These are phyloP conservation scores for Penicillium goetzii DNA, from an alignment of 495 filamentous ascomycete species.

Conservation along the genomic window DNA sequence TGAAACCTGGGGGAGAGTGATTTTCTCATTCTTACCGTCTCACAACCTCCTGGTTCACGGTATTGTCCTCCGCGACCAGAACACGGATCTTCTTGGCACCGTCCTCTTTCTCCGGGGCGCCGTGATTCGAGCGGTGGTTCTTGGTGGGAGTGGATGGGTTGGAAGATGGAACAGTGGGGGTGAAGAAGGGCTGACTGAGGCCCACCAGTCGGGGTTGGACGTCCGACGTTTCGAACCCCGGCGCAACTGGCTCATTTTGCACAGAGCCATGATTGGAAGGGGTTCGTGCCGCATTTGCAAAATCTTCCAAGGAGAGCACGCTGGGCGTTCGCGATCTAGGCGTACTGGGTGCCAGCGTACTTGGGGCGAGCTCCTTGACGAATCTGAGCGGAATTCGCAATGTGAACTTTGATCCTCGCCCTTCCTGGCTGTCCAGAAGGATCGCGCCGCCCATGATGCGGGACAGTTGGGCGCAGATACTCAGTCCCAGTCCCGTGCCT, in stretches of 20 bases:
- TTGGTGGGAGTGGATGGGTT: conserved; percentile 33
- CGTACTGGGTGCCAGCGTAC: conserved; percentile 36
- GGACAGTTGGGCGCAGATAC: conserved; percentile 85
- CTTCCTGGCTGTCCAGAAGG: conserved; percentile 69
- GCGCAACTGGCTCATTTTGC: conserved; percentile 23
- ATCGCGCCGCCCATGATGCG: conserved; percentile 81
- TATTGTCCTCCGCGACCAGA: conserved; percentile 93
- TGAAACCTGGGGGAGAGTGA: neutral
- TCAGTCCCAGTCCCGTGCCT: conserved; percentile 87
- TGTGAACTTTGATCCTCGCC: conserved; percentile 78
- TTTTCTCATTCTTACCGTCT: conserved; percentile 42
- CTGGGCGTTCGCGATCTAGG: conserved; percentile 34
- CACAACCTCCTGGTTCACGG: conserved; percentile 93
- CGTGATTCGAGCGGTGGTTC: conserved; percentile 44
- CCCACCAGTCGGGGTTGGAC: conserved; percentile 79
- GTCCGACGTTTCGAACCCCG: conserved; percentile 43
- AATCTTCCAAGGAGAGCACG: conserved; percentile 34
- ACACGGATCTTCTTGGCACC: conserved; percentile 65
- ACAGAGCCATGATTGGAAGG: conserved; percentile 30
- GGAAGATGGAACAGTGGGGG: conserved; percentile 54
- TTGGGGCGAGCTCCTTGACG: conserved; percentile 65
- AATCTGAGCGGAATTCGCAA: conserved; percentile 84
- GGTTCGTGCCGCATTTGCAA: conserved; percentile 35
- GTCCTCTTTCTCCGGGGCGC: conserved; percentile 48
- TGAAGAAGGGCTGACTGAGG: conserved; percentile 84